These are phyloP conservation scores for Aspergillus sp. DNA, from an alignment of 2,329 filamentous ascomycete species.

Conservation along the genomic window DNA sequence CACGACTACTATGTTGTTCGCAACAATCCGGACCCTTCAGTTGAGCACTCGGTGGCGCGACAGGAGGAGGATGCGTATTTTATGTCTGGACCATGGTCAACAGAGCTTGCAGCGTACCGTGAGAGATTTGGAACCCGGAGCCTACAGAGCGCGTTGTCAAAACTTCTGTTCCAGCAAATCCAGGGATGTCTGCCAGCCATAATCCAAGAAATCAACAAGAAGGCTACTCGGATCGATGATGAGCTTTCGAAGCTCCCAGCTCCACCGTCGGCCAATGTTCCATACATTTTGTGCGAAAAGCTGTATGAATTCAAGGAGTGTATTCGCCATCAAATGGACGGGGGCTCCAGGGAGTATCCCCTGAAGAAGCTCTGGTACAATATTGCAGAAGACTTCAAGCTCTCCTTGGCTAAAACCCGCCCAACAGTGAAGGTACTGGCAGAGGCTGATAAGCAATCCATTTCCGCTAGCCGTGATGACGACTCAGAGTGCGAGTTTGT, in stretches of 20 bases:
- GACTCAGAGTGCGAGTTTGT: conserved; percentile 31
- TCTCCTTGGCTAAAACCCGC: conserved; percentile 46
- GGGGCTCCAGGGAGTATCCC: conserved; percentile 42
- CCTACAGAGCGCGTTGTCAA: conserved; percentile 51
- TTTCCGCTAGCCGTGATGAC: conserved; percentile 27
- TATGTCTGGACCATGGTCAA: conserved; percentile 46
- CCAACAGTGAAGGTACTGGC: conserved; percentile 35
- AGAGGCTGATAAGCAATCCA: conserved; percentile 34
- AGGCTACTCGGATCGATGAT: conserved; percentile 53
- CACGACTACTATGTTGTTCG: conserved; percentile 80
- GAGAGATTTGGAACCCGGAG: conserved; percentile 54
- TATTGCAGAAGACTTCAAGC: conserved; percentile 54
- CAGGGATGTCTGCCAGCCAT: conserved; percentile 35
- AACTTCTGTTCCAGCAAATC: conserved; percentile 51
- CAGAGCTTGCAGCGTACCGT: conserved; percentile 37
- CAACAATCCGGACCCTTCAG: conserved; percentile 44
- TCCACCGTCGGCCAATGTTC: conserved; percentile 63
- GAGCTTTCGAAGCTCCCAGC: conserved; percentile 64
- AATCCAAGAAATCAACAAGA: conserved; percentile 42
- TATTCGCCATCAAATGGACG: conserved; percentile 56
- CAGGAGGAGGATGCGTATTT: conserved; percentile 55
- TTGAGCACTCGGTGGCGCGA: conserved; percentile 51
- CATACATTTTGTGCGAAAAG: conserved; percentile 63
- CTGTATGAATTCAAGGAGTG: conserved; percentile 58
- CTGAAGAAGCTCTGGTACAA: conserved; percentile 46